Conservation (phyloP, 768 basidiomycete species). For the Boletus rufocinnamomeus region DNA sequence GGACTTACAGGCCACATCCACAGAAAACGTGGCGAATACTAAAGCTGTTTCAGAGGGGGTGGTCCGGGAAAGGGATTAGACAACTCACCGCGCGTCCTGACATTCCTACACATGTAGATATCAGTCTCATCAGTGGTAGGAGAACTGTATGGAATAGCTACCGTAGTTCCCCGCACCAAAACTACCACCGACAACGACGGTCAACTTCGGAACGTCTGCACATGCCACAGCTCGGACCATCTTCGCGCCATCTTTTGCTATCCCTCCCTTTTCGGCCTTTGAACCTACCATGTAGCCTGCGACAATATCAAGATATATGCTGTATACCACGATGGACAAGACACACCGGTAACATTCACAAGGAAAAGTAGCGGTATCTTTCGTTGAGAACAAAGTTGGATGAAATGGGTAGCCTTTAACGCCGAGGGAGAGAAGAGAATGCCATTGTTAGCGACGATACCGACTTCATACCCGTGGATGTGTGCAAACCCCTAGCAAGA, state of each 20-base stretch:
- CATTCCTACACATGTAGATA: slow-evolving; percentile 61
- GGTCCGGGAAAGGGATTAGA: not conserved
- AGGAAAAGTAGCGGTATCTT: slow-evolving; percentile 89
- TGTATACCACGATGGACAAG: not conserved
- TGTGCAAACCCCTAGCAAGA: slow-evolving; percentile 75
- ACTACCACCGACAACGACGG: slow-evolving; percentile 89
- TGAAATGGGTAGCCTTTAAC: slow-evolving; percentile 93
- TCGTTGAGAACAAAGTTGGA: slow-evolving; percentile 90
- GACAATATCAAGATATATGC: slow-evolving; percentile 6
- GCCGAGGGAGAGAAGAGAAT: slow-evolving; percentile 94
- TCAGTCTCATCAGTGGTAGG: slow-evolving; percentile 14
- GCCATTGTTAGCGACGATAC: slow-evolving; percentile 93
- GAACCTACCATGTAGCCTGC: slow-evolving; percentile 95
- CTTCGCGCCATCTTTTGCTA: slow-evolving; percentile 93
- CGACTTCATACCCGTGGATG: slow-evolving; percentile 87
- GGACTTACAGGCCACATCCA: slow-evolving; percentile 95
- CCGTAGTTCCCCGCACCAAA: slow-evolving; percentile 97
- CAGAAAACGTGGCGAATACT: slow-evolving; percentile 93
- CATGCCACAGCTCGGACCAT: slow-evolving; percentile 96
- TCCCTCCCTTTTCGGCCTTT: slow-evolving; percentile 91
- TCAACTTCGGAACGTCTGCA: slow-evolving; percentile 92
- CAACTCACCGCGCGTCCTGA: slow-evolving; percentile 82
- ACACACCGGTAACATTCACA: slow-evolving; percentile 86
- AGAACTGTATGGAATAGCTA: slow-evolving; percentile 28
- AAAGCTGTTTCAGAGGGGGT: slow-evolving; percentile 7